Evolutionary conservation across 2,329 filamentous ascomycete genomes (phyloP).

Genomic region (Clarireedia homoeocarpa): DNA sequence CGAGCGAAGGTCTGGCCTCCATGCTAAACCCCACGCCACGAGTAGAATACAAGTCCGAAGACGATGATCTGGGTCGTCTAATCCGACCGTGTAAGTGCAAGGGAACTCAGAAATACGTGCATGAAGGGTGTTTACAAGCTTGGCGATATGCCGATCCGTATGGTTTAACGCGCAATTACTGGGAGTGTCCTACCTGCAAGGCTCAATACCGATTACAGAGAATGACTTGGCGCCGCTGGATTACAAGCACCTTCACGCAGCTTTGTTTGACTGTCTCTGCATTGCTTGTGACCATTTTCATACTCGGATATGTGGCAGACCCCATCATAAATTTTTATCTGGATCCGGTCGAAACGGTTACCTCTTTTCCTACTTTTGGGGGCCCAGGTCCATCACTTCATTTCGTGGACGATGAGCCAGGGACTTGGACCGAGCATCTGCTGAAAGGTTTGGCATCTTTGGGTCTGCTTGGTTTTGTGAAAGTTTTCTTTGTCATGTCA

Average conservation of each 20-base stretch:
- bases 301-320: slow-evolving; percentile 86
- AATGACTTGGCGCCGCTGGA: slow-evolving; percentile 64
- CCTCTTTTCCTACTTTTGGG: slow-evolving; percentile 38
- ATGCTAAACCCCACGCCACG: slow-evolving; percentile 48
- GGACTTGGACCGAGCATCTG: slow-evolving; percentile 75
- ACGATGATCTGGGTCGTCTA: slow-evolving; percentile 65
- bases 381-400: slow-evolving; percentile 31
- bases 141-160: slow-evolving; percentile 72
- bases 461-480: slow-evolving; percentile 77
- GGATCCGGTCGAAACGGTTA: slow-evolving; percentile 60
- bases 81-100: slow-evolving; percentile 90
- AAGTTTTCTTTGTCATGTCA: slow-evolving; percentile 66
- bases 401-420: slow-evolving; percentile 40
- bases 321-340: slow-evolving; percentile 85
- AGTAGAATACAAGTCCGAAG: slow-evolving; percentile 66
- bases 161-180: slow-evolving; percentile 62
- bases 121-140: slow-evolving; percentile 77
- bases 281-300: slow-evolving; percentile 64
- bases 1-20: slow-evolving; percentile 44
- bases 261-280: slow-evolving; percentile 63
- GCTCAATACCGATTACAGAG: slow-evolving; percentile 76
- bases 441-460: slow-evolving; percentile 84
- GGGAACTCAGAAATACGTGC: slow-evolving; percentile 87
- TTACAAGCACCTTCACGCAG: slow-evolving; percentile 60
- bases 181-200: slow-evolving; percentile 79